phyloP scores from a whole-genome alignment of 139 green algal genomes.

The Chlamydomonas urium region DNA sequence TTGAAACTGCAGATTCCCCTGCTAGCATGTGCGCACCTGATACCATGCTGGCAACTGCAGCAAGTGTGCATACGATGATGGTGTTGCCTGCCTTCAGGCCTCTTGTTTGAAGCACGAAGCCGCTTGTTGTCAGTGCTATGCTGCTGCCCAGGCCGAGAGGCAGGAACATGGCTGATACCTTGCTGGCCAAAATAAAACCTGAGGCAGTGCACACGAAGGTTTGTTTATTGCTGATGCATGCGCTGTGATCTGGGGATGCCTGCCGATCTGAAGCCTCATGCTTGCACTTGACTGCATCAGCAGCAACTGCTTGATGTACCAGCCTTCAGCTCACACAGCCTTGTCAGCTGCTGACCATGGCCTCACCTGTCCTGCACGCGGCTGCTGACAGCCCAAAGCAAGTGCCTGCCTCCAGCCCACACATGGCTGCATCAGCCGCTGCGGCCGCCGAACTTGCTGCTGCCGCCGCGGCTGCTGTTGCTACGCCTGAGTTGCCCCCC shows the following conservation, averaged over 20 bases:
- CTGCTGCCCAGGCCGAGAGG: slow-evolving; percentile 57
- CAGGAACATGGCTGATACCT: slow-evolving; percentile 38
- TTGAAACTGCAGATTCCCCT: neutral
- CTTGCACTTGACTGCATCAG: too few relatives aligned
- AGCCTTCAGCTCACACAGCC: neutral
- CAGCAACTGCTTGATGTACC: too few relatives aligned
- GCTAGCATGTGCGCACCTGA: slow-evolving; percentile 29
- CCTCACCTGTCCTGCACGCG: slow-evolving; percentile 50
- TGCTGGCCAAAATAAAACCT: slow-evolving; percentile 64
- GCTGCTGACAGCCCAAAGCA: slow-evolving; percentile 80
- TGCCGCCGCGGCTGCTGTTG: neutral
- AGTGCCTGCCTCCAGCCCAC: slow-evolving; percentile 68
- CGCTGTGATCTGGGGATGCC: too few relatives aligned
- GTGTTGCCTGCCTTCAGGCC: slow-evolving; percentile 80
- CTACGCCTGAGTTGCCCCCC: too few relatives aligned
- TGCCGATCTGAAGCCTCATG: too few relatives aligned
- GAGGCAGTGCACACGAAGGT: slow-evolving; percentile 2
- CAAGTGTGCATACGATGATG: slow-evolving; percentile 78
- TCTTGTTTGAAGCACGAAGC: slow-evolving; percentile 75
- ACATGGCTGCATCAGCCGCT: slow-evolving; percentile 33
- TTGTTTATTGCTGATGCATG: too few relatives aligned
- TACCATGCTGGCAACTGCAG: slow-evolving; percentile 74
- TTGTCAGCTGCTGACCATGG: neutral
- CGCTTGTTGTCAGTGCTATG: slow-evolving; percentile 55
- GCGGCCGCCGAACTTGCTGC: neutral